phyloP scores from a whole-genome alignment of 139 green algal genomes.

The Zygnema circumcarinatum region DNA sequence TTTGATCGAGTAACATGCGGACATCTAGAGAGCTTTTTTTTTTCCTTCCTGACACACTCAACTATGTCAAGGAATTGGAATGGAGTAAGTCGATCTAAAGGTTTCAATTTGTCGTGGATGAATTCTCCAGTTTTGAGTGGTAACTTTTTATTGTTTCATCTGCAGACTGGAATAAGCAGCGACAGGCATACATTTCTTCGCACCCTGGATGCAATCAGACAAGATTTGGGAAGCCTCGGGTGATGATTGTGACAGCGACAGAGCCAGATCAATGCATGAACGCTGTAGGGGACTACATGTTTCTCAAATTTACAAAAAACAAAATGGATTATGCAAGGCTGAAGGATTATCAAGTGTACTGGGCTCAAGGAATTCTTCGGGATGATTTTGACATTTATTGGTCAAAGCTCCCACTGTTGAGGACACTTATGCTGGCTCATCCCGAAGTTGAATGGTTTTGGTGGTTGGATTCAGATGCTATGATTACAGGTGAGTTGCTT shows the following conservation, averaged over 20 bases:
- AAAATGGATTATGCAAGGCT: conserved; percentile 44
- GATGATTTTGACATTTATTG: conserved; percentile 21
- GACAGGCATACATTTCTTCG: conserved; percentile 6
- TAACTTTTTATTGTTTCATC: too few species aligned
- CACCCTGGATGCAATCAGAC: conserved; percentile 43
- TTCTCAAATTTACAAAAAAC: conserved; percentile 32
- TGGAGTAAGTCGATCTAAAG: too few species aligned
- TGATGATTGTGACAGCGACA: conserved; percentile 30
- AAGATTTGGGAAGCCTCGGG: background rate
- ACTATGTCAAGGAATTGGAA: too few species aligned
- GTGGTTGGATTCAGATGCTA: conserved; percentile 47
- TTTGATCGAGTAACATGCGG: too few species aligned
- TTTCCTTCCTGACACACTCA: too few species aligned
- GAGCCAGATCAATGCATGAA: background rate
- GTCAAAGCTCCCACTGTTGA: conserved; percentile 46
- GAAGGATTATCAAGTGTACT: conserved; percentile 28
- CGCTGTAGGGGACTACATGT: conserved; percentile 1
- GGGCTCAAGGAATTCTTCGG: conserved; percentile 26
- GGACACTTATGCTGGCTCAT: conserved; percentile 21
- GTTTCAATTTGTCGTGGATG: too few species aligned
- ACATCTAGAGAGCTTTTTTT: too few species aligned
- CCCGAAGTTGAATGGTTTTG: conserved; percentile 46
- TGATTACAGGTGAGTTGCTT: conserved; percentile 28
- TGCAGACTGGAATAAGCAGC: conserved; percentile 39
- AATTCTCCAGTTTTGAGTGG: too few species aligned